Evolutionary conservation across 148 eudicot genomes (phyloP), one percentile per base, ranked within the genome.

Genomic region (Pharnaceum exiguum): DNA sequence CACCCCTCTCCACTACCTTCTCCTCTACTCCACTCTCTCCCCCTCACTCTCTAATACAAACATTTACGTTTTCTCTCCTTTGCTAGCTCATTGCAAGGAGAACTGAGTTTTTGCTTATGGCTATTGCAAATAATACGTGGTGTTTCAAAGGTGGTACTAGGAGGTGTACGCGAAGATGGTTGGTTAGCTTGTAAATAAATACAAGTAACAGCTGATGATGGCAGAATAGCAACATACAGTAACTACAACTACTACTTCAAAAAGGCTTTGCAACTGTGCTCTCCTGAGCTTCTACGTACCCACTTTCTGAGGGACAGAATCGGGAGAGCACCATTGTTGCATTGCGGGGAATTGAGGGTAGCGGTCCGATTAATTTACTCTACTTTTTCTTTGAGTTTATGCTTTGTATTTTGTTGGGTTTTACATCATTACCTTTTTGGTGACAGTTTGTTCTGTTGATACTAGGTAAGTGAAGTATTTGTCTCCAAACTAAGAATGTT

Each of bases 291-390:
- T 84, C 84, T 81, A n/a, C n/a, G n/a, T n/a, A 60, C 51, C 79
- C 37, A 29, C 31, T 16, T 2, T n/a, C 1, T 13, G 30, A 58
- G 51, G 73, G 59, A 73, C 71, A 82, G 80, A 82, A 75, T 66
- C 49, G 78, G 77, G 83, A 80, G 80, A 83, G 70, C 77, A 77
- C 39, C 58, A 80, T 66, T 72, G 73, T 86, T 86, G 95, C 95
- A 80, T 78, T 53, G 86, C 79, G 90, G 95, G 95, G 95, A 81
- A 87, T 83, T 81, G 89, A 83, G 85, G 95, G 90, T 81, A 80
- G 74, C 95, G 95, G 95, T 87, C 95, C 95, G 95, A 87, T 39
- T 67, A n/a, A n/a, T n/a, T n/a, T n/a, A n/a, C n/a, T 69, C 62
- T 70, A 66, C 46, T 31, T 48, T 40, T 59, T 37, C n/a, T 44